Evolutionary conservation across 2,329 filamentous ascomycete genomes (phyloP), one percentile per base, ranked within the genome.

Genomic region (Chrysoporthe puriensis): DNA sequence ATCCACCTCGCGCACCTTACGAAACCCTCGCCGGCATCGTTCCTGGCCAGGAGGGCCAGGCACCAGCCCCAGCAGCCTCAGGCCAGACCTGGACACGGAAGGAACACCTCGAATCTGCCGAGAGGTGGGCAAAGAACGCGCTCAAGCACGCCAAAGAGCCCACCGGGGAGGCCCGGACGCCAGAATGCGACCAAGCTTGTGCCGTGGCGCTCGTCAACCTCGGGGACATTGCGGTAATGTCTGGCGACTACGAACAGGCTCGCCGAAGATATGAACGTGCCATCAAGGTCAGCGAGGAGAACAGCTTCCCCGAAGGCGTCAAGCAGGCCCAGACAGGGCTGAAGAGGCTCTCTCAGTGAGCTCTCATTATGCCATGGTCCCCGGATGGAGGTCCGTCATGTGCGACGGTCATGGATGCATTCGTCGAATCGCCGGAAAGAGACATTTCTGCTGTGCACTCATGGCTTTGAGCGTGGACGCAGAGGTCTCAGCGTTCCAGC

Each of bases 191-290:
- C 76, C 79, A 91, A 66, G 92, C 91, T 1, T 97, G 94, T 74
- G 91, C 91, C 2, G 91, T 91, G 6, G 91, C 94, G 8, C 88
- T 92, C n/a, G 91, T 93, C 77, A 97, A 96, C 76, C 86, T 97
- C 64, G 95, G 90, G 34, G 92, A 96, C 73, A 90, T 97, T 72
- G 90, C 92, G 0, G 88, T 91, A 71, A 90, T 96, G 86, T 80
- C 89, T 69, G 90, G 91, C 1, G 85, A 91, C 73, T 74, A 83
- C 1, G 81, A 81, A 4, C 85, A 91, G 71, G 94, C 95, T 1
- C 84, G 85, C 73, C 84, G 83, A 72, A 86, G 86, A 74, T 97
- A 92, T 75, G 80, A 84, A 64, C 87, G 96, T 76, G 90, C 91
- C 11, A 84, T 87, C 64, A 83, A 83, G 26, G 77, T 95, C 76